Evolutionary conservation across 2,329 filamentous ascomycete genomes (phyloP).

Genomic region (Metarhizium sp.): DNA sequence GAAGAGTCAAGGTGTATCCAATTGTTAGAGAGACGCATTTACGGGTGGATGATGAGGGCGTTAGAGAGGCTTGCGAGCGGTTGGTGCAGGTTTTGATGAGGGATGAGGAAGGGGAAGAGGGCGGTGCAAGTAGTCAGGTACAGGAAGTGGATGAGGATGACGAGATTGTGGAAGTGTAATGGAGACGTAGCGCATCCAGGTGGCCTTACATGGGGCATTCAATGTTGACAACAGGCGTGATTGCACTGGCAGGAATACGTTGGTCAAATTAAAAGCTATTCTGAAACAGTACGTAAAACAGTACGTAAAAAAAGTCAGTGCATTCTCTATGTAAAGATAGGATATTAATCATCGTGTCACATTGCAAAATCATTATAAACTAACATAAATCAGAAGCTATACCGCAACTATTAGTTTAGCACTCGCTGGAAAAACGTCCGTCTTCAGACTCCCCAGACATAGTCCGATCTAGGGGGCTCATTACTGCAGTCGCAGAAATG

Average conservation of each 20-base stretch:
- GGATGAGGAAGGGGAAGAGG: constrained; percentile 50
- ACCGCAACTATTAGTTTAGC: neutral
- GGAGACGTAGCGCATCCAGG: too few species aligned
- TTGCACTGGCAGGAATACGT: neutral
- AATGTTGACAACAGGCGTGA: neutral
- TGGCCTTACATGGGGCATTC: neutral
- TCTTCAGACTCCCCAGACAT: neutral
- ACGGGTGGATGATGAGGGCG: constrained; percentile 66
- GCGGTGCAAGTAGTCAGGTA: constrained; percentile 24
- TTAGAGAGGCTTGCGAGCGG: constrained; percentile 78
- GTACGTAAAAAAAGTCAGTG: neutral
- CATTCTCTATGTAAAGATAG: neutral
- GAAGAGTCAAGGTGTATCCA: constrained; percentile 75
- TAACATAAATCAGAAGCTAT: neutral
- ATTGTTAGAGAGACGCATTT: constrained; percentile 80
- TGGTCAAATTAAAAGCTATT: neutral
- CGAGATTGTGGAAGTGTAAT: constrained; percentile 43
- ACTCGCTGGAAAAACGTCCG: neutral
- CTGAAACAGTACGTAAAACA: neutral
- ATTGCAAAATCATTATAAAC: neutral
- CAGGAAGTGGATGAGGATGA: constrained; percentile 44
- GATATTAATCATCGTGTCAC: neutral
- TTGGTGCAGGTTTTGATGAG: constrained; percentile 83
- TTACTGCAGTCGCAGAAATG: neutral
- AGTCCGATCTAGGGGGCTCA: neutral